Evolutionary conservation across 805 yeast genomes (phyloP).

Genomic region (Saccharomycopsis javanensis): DNA sequence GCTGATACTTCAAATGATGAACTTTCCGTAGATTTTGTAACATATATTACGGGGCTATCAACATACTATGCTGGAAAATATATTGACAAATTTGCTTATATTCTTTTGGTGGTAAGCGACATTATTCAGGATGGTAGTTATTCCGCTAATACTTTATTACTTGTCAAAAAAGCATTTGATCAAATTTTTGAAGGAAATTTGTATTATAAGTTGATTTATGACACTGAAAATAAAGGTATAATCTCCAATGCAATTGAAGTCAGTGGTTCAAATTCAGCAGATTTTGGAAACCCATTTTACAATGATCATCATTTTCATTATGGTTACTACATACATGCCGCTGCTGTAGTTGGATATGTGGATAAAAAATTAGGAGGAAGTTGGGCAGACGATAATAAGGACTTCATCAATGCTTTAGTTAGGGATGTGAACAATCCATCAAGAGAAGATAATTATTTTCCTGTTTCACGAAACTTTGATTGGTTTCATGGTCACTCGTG

Average conservation of each 20-base stretch:
- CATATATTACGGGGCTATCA: constrained; percentile 32
- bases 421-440: constrained; percentile 64
- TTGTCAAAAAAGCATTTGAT: constrained; percentile 36
- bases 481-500: constrained; percentile 68
- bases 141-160: constrained; percentile 28
- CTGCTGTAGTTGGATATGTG: constrained; percentile 66
- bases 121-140: constrained; percentile 35
- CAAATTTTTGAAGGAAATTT: constrained; percentile 33
- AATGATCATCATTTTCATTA: constrained; percentile 86
- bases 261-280: constrained; percentile 32
- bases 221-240: constrained; percentile 45
- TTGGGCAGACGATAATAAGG: constrained; percentile 41
- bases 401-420: constrained; percentile 51
- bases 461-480: constrained; percentile 56
- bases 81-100: constrained; percentile 47
- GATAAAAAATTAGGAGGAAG: constrained; percentile 44
- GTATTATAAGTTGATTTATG: constrained; percentile 42
- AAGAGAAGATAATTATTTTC: constrained; percentile 43
- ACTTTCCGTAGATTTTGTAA: constrained; percentile 32
- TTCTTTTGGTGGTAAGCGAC: constrained; percentile 41
- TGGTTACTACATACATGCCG: constrained; percentile 75
- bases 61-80: constrained; percentile 46
- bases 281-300: constrained; percentile 67
- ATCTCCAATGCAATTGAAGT: constrained; percentile 36
- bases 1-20: constrained; percentile 38